A percentile compares a stretch with the other conserved stretches of the same genome.
phyloP scores from a whole-genome alignment of 306 rosid genomes.

The Oxytropis ochrocephala region DNA sequence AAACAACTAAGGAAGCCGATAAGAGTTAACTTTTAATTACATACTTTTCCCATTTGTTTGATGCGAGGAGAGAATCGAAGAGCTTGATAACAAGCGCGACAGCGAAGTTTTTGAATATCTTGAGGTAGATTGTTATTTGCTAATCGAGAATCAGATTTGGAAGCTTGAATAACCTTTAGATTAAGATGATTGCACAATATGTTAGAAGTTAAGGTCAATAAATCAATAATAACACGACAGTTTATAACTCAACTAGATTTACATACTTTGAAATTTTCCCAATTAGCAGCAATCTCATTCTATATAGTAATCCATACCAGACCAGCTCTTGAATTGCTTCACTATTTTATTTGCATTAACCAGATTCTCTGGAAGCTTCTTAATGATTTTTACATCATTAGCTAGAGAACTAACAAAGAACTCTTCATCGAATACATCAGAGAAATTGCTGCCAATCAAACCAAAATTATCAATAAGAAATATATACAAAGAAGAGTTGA shows the following conservation, averaged over 20 bases:
- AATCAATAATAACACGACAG: neutral
- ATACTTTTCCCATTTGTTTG: constrained; percentile 86
- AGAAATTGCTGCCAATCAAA: constrained; percentile 62
- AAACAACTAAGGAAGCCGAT: constrained; percentile 4
- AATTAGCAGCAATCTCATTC: constrained; percentile 72
- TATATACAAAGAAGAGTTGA: too few relatives aligned
- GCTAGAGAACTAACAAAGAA: constrained; percentile 70
- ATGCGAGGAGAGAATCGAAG: constrained; percentile 80
- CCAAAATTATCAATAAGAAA: neutral
- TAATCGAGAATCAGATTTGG: constrained; percentile 87
- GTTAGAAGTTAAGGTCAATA: constrained; percentile 5
- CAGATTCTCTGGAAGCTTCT: constrained; percentile 60
- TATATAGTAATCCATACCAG: constrained; percentile 75
- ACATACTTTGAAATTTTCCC: constrained; percentile 61
- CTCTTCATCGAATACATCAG: constrained; percentile 83
- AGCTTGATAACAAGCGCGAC: constrained; percentile 84
- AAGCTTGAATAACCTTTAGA: constrained; percentile 78
- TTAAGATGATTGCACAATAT: constrained; percentile 11
- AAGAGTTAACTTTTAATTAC: constrained; percentile 6
- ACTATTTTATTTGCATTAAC: constrained; percentile 41
- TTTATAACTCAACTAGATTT: constrained; percentile 2
- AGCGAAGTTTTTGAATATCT: constrained; percentile 89
- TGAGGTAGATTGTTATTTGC: constrained; percentile 79
- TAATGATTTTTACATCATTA: constrained; percentile 64
- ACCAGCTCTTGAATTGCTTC: constrained; percentile 88